phyloP scores from a whole-genome alignment of 305 asterid genomes.

The Fraxinus floribunda region DNA sequence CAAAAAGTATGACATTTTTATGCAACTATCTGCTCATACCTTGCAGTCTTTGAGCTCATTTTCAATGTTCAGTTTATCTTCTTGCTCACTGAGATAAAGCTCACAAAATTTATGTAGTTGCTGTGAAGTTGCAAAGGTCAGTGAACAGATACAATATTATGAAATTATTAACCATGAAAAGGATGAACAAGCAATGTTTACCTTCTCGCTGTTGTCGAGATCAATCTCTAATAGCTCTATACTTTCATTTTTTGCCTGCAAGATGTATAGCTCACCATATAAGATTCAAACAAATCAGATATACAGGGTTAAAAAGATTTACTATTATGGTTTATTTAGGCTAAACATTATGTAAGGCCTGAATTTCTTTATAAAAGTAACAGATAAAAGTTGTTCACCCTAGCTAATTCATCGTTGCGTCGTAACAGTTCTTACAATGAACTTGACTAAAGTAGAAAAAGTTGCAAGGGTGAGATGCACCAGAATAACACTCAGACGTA shows the following conservation, averaged over 20 bases:
- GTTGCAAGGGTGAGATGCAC: background rate
- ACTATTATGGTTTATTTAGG: background rate
- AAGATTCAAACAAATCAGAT: slow-evolving; percentile 3
- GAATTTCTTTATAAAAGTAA: background rate
- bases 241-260: slow-evolving; percentile 73
- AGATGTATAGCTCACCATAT: slow-evolving; percentile 16
- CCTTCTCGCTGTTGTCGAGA: slow-evolving; percentile 57
- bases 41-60: slow-evolving; percentile 70
- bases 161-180: background rate
- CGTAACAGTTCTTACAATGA: background rate
- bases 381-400: background rate
- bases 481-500: background rate
- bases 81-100: slow-evolving; percentile 67
- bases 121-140: slow-evolving; percentile 29
- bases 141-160: slow-evolving; percentile 10
- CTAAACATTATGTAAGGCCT: background rate
- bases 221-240: slow-evolving; percentile 72
- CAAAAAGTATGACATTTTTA: slow-evolving; percentile 13
- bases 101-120: slow-evolving; percentile 58
- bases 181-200: slow-evolving; percentile 18
- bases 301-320: background rate
- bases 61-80: slow-evolving; percentile 56
- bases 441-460: background rate
- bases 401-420: background rate
- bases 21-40: slow-evolving; percentile 40